Base-by-base conservation (phyloP, 768 basidiomycete species). In the Cubamyces lactineus region DNA sequence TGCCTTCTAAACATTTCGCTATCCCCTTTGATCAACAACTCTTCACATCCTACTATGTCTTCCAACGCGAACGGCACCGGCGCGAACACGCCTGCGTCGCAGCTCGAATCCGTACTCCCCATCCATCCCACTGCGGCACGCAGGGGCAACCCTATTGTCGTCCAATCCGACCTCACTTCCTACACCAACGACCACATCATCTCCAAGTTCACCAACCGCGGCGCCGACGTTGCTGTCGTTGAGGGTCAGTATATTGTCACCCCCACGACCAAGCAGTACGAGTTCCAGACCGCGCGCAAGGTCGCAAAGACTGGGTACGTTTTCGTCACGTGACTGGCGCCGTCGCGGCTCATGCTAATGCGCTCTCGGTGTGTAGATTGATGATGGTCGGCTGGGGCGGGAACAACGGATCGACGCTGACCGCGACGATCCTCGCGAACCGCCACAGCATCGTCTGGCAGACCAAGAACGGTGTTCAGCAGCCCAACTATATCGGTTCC, bases 301-400 rank as follows among this genome's bases (percentile, higher is more conserved):
- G 92, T 96, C 62, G 81, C 87, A 67, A 95, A 89, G 81, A 96
- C 94, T 72, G 97, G 96, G 95, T 96, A 73, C 64, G 90, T 67
- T 17, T 12, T 7, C 28, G 23, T 28, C 57, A 30, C 47, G 57
- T 58, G 23, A 28, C 40, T 23, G 21, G n/a, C 24, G 21, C 16
- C 40, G 41, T 43, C 49, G 49, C 50, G 43, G 2, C 0, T 21
- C 51, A 8, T 63, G 24, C 28, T 60, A 9, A 65, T 53, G 23
- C 40, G 63, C 59, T 63, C 46, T 59, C 53, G 62, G 40, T 56
- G 57, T 62, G 8, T 63, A 98, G 96, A 57, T 83, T 99, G 66
- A 90, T 99, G 91, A 90, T 99, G 85, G 89, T 98, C 69, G 97
- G 97, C 62, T 78, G 95, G 61, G 96, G 96, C 60, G 96, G 97